These are phyloP conservation scores for Phytomonas francai DNA, from an alignment of 208 protist species.

Conservation along the genomic window DNA sequence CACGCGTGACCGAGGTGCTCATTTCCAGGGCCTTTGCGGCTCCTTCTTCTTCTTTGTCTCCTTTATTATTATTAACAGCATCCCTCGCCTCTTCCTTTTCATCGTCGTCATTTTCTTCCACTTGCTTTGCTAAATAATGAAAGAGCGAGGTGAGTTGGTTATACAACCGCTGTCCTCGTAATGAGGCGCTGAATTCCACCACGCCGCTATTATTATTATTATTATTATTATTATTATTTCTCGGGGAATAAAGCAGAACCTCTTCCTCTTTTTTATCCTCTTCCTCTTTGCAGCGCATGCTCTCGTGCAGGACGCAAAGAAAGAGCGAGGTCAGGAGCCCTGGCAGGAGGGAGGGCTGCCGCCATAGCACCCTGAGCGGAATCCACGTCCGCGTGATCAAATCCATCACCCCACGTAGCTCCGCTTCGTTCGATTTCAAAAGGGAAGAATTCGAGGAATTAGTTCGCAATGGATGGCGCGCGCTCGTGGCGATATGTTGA, in stretches of 20 bases:
- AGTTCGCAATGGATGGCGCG: not conserved
- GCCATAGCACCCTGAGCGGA: constrained; percentile 38
- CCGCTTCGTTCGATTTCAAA: constrained; percentile 11
- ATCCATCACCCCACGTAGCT: constrained; percentile 19
- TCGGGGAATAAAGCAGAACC: not conserved
- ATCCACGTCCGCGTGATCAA: constrained; percentile 28
- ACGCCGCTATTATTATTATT: constrained; percentile 10
- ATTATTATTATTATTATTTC: constrained; percentile 7
- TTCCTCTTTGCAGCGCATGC: constrained; percentile 14
- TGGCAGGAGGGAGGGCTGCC: constrained; percentile 36
- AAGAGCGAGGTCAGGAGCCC: constrained; percentile 37
- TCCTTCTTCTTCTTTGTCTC: constrained; percentile 3
- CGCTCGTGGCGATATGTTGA: no score
- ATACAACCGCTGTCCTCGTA: not conserved
- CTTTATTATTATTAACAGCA: constrained; percentile 3
- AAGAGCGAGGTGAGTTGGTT: no score
- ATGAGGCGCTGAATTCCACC: not conserved
- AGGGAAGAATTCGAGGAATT: not conserved
- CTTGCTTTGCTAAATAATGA: no score
- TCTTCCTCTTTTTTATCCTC: not conserved
- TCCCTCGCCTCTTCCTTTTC: constrained; percentile 1
- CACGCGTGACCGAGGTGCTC: not conserved
- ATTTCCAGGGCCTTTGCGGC: not conserved
- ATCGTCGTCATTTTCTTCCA: not conserved
- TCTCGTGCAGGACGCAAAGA: constrained; percentile 33